Evolutionary conservation across 495 filamentous ascomycete genomes (phyloP).

Genomic region (Podospora sp.): DNA sequence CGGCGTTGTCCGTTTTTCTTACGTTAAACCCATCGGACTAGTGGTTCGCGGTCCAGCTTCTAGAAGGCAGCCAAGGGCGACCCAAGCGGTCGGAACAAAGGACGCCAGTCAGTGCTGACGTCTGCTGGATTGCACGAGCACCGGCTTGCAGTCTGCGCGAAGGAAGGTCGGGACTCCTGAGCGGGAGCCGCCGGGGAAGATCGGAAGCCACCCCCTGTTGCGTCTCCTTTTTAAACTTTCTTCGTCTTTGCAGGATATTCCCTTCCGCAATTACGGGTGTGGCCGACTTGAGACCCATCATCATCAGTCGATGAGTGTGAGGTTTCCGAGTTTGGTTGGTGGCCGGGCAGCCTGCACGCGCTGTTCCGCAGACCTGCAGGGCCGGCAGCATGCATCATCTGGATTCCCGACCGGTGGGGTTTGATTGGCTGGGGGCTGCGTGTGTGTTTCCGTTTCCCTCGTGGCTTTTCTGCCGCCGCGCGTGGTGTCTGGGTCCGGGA

Average conservation of each 20-base stretch:
- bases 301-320: background rate
- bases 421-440: background rate
- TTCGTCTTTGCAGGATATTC: background rate
- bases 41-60: background rate
- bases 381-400: constrained; percentile 6
- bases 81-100: background rate
- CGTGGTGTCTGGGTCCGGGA: constrained; percentile 1
- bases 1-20: background rate
- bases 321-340: background rate
- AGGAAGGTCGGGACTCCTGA: background rate
- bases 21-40: background rate
- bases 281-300: background rate
- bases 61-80: background rate
- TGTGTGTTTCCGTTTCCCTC: background rate
- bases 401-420: background rate
- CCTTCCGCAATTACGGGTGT: constrained; percentile 7
- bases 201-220: background rate
- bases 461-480: background rate
- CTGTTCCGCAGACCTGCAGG: constrained; percentile 1
- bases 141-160: background rate
- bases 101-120: background rate
- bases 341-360: background rate
- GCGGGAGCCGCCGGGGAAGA: background rate
- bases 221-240: no score
- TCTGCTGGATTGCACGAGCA: no score